Conservation (phyloP, 164 flowering plant species). For the Piper longum region DNA sequence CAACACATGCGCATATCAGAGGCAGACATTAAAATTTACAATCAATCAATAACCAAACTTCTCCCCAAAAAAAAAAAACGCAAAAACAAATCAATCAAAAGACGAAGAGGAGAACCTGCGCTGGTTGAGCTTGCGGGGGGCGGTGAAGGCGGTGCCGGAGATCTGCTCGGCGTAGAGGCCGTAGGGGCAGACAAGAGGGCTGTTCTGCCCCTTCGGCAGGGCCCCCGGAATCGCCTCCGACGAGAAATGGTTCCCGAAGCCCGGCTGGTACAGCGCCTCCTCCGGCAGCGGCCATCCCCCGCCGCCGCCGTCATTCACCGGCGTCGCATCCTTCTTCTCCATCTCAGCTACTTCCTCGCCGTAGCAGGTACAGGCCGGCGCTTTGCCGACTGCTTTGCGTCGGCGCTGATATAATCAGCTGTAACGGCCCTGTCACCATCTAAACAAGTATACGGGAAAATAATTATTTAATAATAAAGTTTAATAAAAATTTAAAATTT, state of each 20-base stretch:
- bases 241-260: slow-evolving; percentile 74
- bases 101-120: slow-evolving; percentile 32
- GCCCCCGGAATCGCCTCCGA: slow-evolving; percentile 79
- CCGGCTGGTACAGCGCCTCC: slow-evolving; percentile 42
- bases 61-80: neutral
- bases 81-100: neutral
- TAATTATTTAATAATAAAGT: too few species aligned
- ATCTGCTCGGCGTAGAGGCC: slow-evolving; percentile 97
- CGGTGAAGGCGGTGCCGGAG: slow-evolving; percentile 86
- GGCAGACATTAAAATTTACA: too few species aligned
- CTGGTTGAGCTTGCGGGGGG: slow-evolving; percentile 70
- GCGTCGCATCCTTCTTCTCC: neutral
- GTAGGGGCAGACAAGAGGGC: slow-evolving; percentile 66
- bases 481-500: too few species aligned
- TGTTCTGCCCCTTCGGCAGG: slow-evolving; percentile 72
- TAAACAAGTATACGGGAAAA: too few species aligned
- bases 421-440: too few species aligned
- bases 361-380: too few species aligned
- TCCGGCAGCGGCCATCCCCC: neutral
- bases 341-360: neutral
- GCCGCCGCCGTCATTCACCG: neutral
- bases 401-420: too few species aligned
- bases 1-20: too few species aligned
- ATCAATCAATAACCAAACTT: neutral
- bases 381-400: too few species aligned